phyloP scores from a whole-genome alignment of 805 yeast species.

The Pichia gijzeniarum region DNA sequence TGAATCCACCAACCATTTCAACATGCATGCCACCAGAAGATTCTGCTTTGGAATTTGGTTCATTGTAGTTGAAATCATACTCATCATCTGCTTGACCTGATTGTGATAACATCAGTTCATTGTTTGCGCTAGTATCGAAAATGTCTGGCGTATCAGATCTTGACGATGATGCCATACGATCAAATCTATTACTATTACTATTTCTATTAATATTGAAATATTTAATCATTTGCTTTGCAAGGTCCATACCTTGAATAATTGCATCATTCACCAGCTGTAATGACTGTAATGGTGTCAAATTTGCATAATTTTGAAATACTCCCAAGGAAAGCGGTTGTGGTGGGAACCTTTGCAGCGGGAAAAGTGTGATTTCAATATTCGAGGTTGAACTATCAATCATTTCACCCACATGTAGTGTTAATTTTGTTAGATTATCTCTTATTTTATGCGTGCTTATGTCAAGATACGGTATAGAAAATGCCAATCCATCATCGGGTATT shows the following conservation, averaged over 20 bases:
- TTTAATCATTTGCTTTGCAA: constrained; percentile 7
- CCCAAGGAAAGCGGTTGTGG: constrained; percentile 15
- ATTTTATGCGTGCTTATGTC: constrained; percentile 18
- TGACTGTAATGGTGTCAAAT: constrained; percentile 14
- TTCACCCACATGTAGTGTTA: constrained; percentile 5
- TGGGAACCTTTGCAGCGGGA: constrained; percentile 18
- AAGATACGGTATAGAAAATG: constrained; percentile 20
- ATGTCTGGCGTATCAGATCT: not conserved
- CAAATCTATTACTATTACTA: not conserved
- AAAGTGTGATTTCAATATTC: constrained; percentile 4
- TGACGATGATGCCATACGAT: not conserved
- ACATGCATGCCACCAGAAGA: constrained; percentile 24
- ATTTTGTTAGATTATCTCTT: constrained; percentile 14
- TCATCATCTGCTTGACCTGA: constrained; percentile 28
- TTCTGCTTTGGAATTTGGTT: constrained; percentile 16
- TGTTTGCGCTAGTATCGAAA: not conserved
- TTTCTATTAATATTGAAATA: not conserved
- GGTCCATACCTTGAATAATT: constrained; percentile 16
- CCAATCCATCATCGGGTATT: constrained; percentile 8
- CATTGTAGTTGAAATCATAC: constrained; percentile 6
- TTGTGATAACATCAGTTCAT: constrained; percentile 18
- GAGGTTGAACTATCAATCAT: not conserved
- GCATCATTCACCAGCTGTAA: constrained; percentile 20
- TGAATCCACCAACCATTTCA: constrained; percentile 21
- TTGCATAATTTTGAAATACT: constrained; percentile 18